Conservation (phyloP, 495 filamentous ascomycete species). For the Neurospora sp. region DNA sequence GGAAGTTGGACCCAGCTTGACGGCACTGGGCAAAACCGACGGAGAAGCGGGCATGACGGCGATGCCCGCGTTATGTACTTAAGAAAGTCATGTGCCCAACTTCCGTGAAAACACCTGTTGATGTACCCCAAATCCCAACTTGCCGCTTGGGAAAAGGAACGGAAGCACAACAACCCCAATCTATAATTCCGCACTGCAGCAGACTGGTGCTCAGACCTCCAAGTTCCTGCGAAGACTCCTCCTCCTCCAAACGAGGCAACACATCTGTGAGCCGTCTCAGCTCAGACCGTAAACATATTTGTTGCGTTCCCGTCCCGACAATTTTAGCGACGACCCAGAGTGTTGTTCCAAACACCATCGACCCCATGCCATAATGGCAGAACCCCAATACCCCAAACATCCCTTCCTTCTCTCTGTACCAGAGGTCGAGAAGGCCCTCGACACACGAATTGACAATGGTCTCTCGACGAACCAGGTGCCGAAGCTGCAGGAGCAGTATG, state of each 20-base stretch:
- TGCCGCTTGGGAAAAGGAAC: background rate
- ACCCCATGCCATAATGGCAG: conserved; percentile 24
- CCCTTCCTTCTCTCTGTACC: conserved; percentile 42
- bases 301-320: background rate
- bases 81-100: background rate
- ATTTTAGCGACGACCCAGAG: background rate
- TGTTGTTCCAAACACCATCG: background rate
- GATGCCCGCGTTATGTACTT: background rate
- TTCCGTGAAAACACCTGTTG: background rate
- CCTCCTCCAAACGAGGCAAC: background rate
- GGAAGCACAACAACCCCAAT: background rate
- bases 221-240: background rate
- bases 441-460: conserved; percentile 49
- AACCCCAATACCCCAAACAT: conserved; percentile 30
- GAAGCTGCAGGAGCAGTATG: conserved; percentile 40
- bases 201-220: background rate
- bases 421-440: conserved; percentile 41
- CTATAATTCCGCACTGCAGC: background rate
- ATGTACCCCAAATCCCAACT: background rate
- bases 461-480: conserved; percentile 39
- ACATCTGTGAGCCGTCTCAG: background rate
- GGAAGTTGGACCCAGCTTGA: background rate
- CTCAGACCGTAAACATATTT: background rate
- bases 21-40: background rate
- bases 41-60: background rate